Percentiles rank a stretch among this genome's conserved stretches.
These are phyloP conservation scores for Ganoderma boninense DNA, from an alignment of 1,284 basidiomycete species.

Conservation along the genomic window DNA sequence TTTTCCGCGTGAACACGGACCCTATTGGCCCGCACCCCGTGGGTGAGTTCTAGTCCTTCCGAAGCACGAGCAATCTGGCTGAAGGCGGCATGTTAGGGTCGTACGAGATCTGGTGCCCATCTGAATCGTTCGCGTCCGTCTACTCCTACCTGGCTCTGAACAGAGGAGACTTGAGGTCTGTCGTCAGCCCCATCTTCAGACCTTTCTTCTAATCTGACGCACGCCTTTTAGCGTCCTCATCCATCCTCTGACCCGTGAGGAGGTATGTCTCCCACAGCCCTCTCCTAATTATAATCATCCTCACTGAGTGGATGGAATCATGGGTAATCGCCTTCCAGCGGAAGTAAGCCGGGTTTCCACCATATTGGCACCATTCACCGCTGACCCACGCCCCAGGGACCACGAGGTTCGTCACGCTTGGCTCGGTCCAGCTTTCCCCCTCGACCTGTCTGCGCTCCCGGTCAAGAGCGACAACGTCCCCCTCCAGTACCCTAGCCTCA, in stretches of 20 bases:
- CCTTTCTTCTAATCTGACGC: neutral
- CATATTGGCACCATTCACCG: neutral
- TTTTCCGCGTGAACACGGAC: conserved; percentile 71
- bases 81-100: conserved; percentile 56
- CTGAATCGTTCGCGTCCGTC: conserved; percentile 73
- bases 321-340: conserved; percentile 7
- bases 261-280: conserved; percentile 50
- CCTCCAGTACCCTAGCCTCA: conserved; percentile 73
- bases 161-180: conserved; percentile 70
- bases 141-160: conserved; percentile 78
- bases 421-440: conserved; percentile 73
- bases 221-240: conserved; percentile 60
- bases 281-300: neutral
- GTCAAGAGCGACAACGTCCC: conserved; percentile 60
- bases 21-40: conserved; percentile 82
- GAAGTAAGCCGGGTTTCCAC: conserved; percentile 15
- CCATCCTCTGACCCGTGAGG: conserved; percentile 73
- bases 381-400: conserved; percentile 49
- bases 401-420: conserved; percentile 73
- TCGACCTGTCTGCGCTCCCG: conserved; percentile 67
- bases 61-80: neutral
- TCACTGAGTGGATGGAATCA: conserved; percentile 1
- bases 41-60: conserved; percentile 50
- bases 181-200: neutral
- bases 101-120: conserved; percentile 81